Evolutionary conservation across 169 alveolate species (phyloP).

Genomic region (Neospora caninum): DNA sequence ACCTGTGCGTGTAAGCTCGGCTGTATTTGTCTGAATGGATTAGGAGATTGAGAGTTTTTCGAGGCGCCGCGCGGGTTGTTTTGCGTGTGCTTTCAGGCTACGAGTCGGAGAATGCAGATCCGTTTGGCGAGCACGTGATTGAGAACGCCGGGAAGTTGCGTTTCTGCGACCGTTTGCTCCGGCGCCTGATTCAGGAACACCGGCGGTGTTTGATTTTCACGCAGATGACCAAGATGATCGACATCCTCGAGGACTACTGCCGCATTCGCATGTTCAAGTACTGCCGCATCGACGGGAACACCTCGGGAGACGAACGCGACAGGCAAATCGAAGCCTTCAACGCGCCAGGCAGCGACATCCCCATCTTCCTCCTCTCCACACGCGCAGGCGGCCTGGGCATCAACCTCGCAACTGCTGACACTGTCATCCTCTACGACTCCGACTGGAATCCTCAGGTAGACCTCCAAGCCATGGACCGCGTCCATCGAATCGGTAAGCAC

Average conservation of each 20-base stretch:
- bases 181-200: slow-evolving; percentile 86
- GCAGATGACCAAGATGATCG: slow-evolving; percentile 97
- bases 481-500: slow-evolving; percentile 93
- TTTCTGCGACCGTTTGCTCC: slow-evolving; percentile 92
- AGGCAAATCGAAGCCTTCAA: slow-evolving; percentile 77
- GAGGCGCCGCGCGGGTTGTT: too few species aligned
- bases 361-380: slow-evolving; percentile 89
- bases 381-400: slow-evolving; percentile 96
- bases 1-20: too few species aligned
- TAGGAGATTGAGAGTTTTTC: too few species aligned
- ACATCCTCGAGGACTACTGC: slow-evolving; percentile 96
- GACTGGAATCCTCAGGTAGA: slow-evolving; percentile 96
- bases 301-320: slow-evolving; percentile 95
- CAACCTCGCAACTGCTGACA: slow-evolving; percentile 93
- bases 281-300: slow-evolving; percentile 97
- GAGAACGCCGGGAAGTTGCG: slow-evolving; percentile 93
- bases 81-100: slow-evolving; percentile 10
- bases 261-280: slow-evolving; percentile 77
- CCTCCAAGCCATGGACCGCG: slow-evolving; percentile 94
- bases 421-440: slow-evolving; percentile 93
- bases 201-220: slow-evolving; percentile 95
- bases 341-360: slow-evolving; percentile 52
- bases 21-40: too few species aligned
- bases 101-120: slow-evolving; percentile 47
- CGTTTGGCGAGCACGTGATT: slow-evolving; percentile 61